Evolutionary conservation across 202 grass and related monocot genomes (phyloP), one percentile per base, ranked within the genome.

Genomic region (Panicum hallii): DNA sequence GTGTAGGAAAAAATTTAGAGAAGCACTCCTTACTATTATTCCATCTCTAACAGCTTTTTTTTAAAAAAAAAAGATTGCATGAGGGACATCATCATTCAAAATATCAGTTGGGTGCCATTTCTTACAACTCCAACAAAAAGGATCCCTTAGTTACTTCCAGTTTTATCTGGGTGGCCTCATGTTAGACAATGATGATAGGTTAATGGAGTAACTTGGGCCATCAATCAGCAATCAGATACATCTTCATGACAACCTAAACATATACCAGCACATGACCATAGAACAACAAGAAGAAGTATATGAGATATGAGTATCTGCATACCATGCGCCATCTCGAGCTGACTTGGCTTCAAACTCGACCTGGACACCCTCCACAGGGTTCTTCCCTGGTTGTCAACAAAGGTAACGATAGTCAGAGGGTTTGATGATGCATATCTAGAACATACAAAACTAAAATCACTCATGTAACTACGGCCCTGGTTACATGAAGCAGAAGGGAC

Each of bases 271-370:
- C 6, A 36, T 73, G 45, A 11, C 16, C 28, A 56, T 34, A 12
- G 55, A 69, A 75, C 63, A 75, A 22, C 22, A 30, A 48, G 11
- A 44, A 53, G 14, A 70, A 79, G 34, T 32, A 65, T 34, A 65
- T 34, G 10, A 72, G 47, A 57, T 48, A 49, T 17, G 68, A 91
- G 82, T 84, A 34, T 45, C 6, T 45, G 55, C 45, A 79, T 93
- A 99, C 97, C 97, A 99, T 79, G 97, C 97, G 2, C 97, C 97
- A 83, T 99, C 97, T 75, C 93, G 88, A 87, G 93, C 97, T 53
- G 97, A 99, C 69, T 99, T 99, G 62, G 97, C 97, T 91, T 99
- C 97, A 88, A 97, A 99, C 72, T 99, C 97, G 6, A 97, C 84
- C 48, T 83, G 85, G 62, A 70, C 63, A 82, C 78, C 85, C 63